A percentile compares a stretch with the other conserved stretches of the same genome.
These are phyloP conservation scores for Butyriboletus appendiculatus DNA, from an alignment of 1,284 basidiomycete genomes.

Conservation along the genomic window DNA sequence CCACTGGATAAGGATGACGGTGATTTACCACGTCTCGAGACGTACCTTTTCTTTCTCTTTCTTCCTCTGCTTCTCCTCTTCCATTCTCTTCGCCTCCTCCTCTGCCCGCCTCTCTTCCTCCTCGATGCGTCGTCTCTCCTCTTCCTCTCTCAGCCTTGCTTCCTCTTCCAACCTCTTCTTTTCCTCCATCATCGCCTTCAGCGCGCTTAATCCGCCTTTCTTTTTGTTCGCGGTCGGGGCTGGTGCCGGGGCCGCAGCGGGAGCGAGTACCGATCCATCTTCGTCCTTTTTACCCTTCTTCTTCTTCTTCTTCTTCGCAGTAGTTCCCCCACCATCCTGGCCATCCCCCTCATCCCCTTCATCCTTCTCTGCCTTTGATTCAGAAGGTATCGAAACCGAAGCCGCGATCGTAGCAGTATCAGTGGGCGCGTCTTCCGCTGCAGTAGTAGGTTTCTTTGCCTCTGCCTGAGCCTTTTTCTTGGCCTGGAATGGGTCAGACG, in stretches of 20 bases:
- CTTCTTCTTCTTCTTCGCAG: constrained; percentile 85
- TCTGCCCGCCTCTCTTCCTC: constrained; percentile 79
- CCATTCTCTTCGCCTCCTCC: constrained; percentile 75
- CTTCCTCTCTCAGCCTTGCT: constrained; percentile 64
- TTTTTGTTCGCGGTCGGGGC: constrained; percentile 64
- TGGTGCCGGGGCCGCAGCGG: constrained; percentile 42
- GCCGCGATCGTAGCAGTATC: constrained; percentile 14
- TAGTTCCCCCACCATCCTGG: constrained; percentile 52
- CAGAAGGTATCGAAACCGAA: constrained; percentile 23
- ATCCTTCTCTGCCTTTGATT: constrained; percentile 29
- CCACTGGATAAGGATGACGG: constrained; percentile 5
- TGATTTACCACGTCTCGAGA: constrained; percentile 4
- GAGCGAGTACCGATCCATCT: constrained; percentile 40
- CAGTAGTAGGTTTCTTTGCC: constrained; percentile 66
- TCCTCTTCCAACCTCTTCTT: constrained; percentile 88
- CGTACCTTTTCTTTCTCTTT: constrained; percentile 91
- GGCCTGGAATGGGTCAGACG: constrained; percentile 51
- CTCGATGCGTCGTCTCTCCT: constrained; percentile 76
- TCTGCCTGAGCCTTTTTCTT: constrained; percentile 95
- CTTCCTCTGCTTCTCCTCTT: constrained; percentile 82
- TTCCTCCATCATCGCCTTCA: constrained; percentile 87
- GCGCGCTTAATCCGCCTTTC: constrained; percentile 67
- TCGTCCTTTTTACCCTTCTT: constrained; percentile 85
- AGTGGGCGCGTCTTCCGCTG: constrained; percentile 24
- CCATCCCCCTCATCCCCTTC: constrained; percentile 51